Evolutionary conservation across 495 filamentous ascomycete species (phyloP), one percentile per base, ranked within the genome.

Genomic region (Parmelia sp.): DNA sequence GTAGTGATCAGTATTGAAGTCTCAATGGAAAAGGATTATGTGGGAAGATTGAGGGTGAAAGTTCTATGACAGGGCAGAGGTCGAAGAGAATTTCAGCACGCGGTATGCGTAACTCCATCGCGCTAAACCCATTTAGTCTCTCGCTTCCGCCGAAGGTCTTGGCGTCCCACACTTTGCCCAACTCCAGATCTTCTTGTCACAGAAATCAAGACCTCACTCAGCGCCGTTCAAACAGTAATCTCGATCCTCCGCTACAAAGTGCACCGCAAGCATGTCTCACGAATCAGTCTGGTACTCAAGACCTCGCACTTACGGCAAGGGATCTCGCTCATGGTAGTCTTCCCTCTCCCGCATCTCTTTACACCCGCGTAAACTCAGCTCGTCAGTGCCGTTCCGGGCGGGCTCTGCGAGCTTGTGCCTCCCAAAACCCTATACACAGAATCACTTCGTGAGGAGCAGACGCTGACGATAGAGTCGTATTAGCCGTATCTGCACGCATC

Each of bases 231-330:
- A 60, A 44, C 37, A 42, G 36, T 29, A 39, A 29, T 4, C 37
- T 39, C 35, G 21, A 51, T 23, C 39, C 62, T 31, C 57, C 51
- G 7, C 71, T 65, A 65, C 63, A 67, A 72, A 71, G 72, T 70
- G 65, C 65, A 68, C 66, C 60, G 74, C 77, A 84, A 90, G 71
- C 74, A 96, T 96, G 92, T 92, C 92, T 86, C 92, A 98, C 91
- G 94, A 97, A 83, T 90, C 88, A 71, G 92, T 98, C 81, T 98
- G 94, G 94, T 95, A 93, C 88, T 96, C 91, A 77, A 91, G 94
- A 76, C 94, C 94, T 70, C 89, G 93, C 80, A 88, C 78, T 76
- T 96, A 93, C 84, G 93, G 93, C 83, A 97, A 97, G 86, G 93
- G 93, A 74, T 80, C 90, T 75, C 88, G 93, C 72, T 72, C 78